Conservation (phyloP, 768 basidiomycete species). For the Mycena latifolia region DNA sequence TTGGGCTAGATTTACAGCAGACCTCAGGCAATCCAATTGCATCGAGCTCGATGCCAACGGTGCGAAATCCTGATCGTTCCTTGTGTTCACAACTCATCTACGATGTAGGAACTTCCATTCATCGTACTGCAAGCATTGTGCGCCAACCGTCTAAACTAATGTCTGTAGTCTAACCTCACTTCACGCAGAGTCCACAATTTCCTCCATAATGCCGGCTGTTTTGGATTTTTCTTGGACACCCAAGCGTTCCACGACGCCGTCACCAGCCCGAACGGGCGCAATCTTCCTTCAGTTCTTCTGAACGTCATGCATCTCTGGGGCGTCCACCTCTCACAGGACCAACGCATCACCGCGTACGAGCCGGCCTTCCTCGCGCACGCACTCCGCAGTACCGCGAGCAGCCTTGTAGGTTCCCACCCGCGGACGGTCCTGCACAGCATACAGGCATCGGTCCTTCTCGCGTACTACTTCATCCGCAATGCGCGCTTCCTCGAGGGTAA, state of each 20-base stretch:
- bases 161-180: not conserved
- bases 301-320: conserved; percentile 44
- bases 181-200: conserved; percentile 41
- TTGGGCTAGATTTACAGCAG: conserved; percentile 23
- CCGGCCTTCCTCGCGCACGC: conserved; percentile 50
- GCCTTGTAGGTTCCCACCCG: conserved; percentile 47
- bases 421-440: conserved; percentile 47
- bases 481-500: conserved; percentile 57
- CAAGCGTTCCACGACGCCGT: conserved; percentile 51
- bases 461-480: conserved; percentile 57
- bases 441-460: conserved; percentile 57
- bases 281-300: conserved; percentile 41
- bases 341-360: conserved; percentile 43
- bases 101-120: conserved; percentile 24
- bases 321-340: conserved; percentile 37
- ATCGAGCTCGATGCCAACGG: conserved; percentile 18
- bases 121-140: conserved; percentile 33
- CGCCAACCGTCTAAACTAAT: not conserved
- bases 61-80: not conserved
- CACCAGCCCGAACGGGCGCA: conserved; percentile 30
- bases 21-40: not conserved
- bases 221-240: conserved; percentile 61
- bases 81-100: not conserved
- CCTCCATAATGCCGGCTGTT: conserved; percentile 50
- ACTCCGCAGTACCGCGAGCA: conserved; percentile 44